Evolutionary conservation across 1,284 basidiomycete genomes (phyloP).

Genomic region (Neonothopanus nambi): DNA sequence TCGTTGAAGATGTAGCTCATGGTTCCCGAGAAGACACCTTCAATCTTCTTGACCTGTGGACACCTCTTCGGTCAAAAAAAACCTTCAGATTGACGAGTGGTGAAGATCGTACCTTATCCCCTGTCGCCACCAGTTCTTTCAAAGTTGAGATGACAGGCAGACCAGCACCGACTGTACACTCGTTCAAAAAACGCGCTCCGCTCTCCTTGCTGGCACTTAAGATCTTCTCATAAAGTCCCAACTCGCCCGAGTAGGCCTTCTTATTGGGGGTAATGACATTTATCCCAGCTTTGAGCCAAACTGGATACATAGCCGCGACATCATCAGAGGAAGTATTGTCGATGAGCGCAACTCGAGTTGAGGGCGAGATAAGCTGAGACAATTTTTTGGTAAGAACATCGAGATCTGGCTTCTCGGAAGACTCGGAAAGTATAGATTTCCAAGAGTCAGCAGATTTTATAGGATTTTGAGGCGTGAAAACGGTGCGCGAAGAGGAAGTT

Average conservation of each 20-base stretch:
- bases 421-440: constrained; percentile 46
- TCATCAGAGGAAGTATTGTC: constrained; percentile 92
- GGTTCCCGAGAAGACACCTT: constrained; percentile 92
- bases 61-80: neutral
- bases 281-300: constrained; percentile 78
- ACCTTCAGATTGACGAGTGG: constrained; percentile 47
- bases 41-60: constrained; percentile 70
- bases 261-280: constrained; percentile 97
- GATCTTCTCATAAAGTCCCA: constrained; percentile 75
- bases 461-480: constrained; percentile 52
- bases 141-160: constrained; percentile 91
- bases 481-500: constrained; percentile 73
- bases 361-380: constrained; percentile 41
- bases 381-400: constrained; percentile 47
- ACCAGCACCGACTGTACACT: constrained; percentile 95
- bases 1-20: constrained; percentile 99
- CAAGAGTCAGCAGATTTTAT: constrained; percentile 39
- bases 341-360: constrained; percentile 75
- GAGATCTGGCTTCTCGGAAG: constrained; percentile 45
- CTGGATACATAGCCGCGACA: constrained; percentile 84
- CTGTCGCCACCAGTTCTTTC: constrained; percentile 89
- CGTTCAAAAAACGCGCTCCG: constrained; percentile 79
- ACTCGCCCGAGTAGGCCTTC: constrained; percentile 88
- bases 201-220: constrained; percentile 52
- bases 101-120: constrained; percentile 70